Evolutionary conservation across 192 early-diverging fungal genomes (phyloP), one percentile per base, ranked within the genome.

Genomic region (Entrophospora sp.): DNA sequence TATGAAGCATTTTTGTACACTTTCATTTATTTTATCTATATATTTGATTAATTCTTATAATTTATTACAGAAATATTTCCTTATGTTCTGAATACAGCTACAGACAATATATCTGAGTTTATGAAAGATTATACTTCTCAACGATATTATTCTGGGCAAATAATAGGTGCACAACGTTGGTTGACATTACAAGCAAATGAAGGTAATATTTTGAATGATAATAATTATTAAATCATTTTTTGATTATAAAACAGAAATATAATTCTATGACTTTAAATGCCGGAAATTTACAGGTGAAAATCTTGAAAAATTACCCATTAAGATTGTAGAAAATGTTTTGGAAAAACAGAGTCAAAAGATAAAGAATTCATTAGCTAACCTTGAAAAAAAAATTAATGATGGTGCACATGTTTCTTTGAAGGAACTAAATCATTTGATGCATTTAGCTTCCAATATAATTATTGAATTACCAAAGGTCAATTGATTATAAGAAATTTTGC

Each of bases 101-200:
- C 73, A 27, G 83, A 84, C 65, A 77, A 79, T 58, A 62, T 78
- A 22, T 82, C 83, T 7, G 77, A 75, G 5, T 84, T 84, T 43
- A 73, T 84, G 55, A 68, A 74, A 46, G 80, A 75, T 25, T 84
- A 82, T 61, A 71, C 75, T 28, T 69, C 75, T 14, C 70, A 79
- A 27, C 71, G 76, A 35, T 71, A 75, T 53, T 82, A 79, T 64
- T 71, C 73, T 40, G 79, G 84, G 38, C 77, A 85, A 74, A 61
- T 79, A 18, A 73, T 66, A 30, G 75, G 73, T 55, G 52, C 73
- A 52, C 70, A 76, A 52, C 69, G 70, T 61, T 56, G 61, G 68
- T 28, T 56, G 53, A 18, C 42, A 25, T 38, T 40, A 58, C 27
- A 36, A 51, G 66, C 37, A 31, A 20, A 10, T 40, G 46, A 24